A percentile compares a stretch with the other conserved stretches of the same genome.
phyloP scores from a whole-genome alignment of 2,329 filamentous ascomycete genomes.

The Colletotrichum echinochloae region DNA sequence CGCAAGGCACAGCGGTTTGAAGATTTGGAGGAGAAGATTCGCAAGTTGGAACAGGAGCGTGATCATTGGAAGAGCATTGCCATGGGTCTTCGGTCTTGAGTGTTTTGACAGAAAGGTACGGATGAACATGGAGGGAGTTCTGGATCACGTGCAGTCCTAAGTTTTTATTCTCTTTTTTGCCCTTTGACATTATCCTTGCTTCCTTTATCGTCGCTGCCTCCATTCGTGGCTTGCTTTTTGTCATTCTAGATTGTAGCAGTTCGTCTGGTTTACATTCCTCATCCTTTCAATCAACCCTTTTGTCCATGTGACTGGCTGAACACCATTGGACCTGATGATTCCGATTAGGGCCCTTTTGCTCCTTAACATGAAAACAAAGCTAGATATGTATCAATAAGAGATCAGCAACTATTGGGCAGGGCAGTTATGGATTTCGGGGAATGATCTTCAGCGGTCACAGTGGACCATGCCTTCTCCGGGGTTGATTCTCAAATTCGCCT shows the following conservation, averaged over 20 bases:
- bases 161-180: neutral
- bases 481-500: too few relatives aligned
- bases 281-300: neutral
- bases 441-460: neutral
- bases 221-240: neutral
- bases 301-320: neutral
- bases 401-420: neutral
- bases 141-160: neutral
- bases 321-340: too few relatives aligned
- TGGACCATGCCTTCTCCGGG: too few relatives aligned
- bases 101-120: neutral
- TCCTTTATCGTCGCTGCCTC: neutral
- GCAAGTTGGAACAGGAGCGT: conserved; percentile 73
- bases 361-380: too few relatives aligned
- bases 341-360: too few relatives aligned
- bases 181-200: too few relatives aligned
- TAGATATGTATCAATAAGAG: neutral
- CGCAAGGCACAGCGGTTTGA: conserved; percentile 84
- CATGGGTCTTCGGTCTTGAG: conserved; percentile 47
- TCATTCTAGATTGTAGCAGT: neutral
- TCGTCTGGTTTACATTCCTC: too few relatives aligned
- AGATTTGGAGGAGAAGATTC: conserved; percentile 79
- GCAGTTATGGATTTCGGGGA: neutral
- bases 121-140: conserved; percentile 14
- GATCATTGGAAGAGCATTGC: conserved; percentile 74